phyloP scores from a whole-genome alignment of 1,284 basidiomycete species.

The Microbotryum saponariae region DNA sequence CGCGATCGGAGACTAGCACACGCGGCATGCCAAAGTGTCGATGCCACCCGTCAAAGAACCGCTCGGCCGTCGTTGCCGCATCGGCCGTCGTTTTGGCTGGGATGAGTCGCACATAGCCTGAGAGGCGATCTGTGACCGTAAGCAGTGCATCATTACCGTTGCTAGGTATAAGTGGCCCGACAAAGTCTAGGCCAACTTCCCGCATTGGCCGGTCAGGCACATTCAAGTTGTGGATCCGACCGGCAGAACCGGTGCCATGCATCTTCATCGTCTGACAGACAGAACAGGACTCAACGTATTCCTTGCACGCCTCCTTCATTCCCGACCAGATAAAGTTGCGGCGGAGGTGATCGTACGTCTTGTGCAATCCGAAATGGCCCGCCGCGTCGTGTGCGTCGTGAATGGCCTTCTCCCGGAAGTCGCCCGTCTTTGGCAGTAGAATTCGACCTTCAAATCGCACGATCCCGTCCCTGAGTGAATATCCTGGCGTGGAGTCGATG shows the following conservation, averaged over 20 bases:
- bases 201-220: constrained; percentile 3
- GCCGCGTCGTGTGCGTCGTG: constrained; percentile 32
- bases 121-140: constrained; percentile 43
- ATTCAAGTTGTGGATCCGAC: constrained; percentile 9
- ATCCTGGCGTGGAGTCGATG: too few species aligned
- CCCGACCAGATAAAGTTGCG: constrained; percentile 45
- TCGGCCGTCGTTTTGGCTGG: constrained; percentile 41
- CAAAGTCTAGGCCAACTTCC: constrained; percentile 20
- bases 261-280: constrained; percentile 22
- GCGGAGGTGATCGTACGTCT: constrained; percentile 38
- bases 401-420: too few species aligned
- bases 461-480: too few species aligned
- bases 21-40: too few species aligned
- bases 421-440: too few species aligned
- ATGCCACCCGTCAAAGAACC: too few species aligned
- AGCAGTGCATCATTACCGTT: constrained; percentile 42
- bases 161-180: constrained; percentile 44
- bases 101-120: constrained; percentile 43
- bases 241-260: neutral
- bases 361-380: constrained; percentile 44
- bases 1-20: too few species aligned
- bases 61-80: too few species aligned
- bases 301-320: constrained; percentile 35
- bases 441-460: too few species aligned
- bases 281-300: constrained; percentile 10